These are phyloP conservation scores for Yarrowia sp. DNA, from an alignment of 805 yeast genomes.

Conservation along the genomic window DNA sequence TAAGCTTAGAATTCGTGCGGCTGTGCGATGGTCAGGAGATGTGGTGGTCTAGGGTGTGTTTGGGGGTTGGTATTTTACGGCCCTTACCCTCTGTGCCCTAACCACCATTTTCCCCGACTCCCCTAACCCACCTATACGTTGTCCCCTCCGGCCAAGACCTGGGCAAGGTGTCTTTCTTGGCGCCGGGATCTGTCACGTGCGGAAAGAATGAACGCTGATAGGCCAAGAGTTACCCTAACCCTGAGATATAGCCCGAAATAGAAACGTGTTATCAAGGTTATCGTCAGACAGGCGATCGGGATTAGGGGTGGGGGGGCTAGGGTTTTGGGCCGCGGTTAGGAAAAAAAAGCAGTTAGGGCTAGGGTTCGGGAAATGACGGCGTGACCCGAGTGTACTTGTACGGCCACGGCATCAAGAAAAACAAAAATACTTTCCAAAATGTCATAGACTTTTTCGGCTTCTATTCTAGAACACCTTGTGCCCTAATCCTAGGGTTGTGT, in stretches of 20 bases:
- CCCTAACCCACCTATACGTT: neutral
- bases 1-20: neutral
- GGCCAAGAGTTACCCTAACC: neutral
- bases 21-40: neutral
- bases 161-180: constrained; percentile 18
- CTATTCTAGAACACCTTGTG: too few species aligned
- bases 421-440: neutral
- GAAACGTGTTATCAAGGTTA: constrained; percentile 28
- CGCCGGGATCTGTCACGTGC: constrained; percentile 26
- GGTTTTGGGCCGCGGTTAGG: too few species aligned
- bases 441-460: too few species aligned
- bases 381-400: too few species aligned
- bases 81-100: neutral
- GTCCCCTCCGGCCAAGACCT: constrained; percentile 25
- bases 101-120: neutral
- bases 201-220: neutral
- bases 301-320: neutral
- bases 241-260: neutral
- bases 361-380: constrained; percentile 12
- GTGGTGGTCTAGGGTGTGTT: neutral
- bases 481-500: too few species aligned
- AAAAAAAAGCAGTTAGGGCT: too few species aligned
- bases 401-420: too few species aligned
- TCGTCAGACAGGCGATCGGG: constrained; percentile 8
- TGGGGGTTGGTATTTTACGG: neutral